These are phyloP conservation scores for Magnolia changhungtana DNA, from an alignment of 164 flowering plant genomes.

Conservation along the genomic window DNA sequence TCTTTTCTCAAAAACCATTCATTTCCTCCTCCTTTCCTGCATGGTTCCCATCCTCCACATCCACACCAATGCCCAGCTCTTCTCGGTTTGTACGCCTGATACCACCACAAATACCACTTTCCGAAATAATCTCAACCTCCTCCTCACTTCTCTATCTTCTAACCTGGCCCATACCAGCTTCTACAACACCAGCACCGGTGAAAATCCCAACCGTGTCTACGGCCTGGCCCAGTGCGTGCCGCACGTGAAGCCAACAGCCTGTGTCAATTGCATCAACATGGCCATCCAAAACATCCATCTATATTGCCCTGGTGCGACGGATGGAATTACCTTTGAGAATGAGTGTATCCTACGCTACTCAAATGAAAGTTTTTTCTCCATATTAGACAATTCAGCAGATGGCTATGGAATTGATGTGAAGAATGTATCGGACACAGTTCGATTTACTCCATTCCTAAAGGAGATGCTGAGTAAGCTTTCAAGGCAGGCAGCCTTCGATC, in stretches of 20 bases:
- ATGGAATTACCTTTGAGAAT: constrained; percentile 4
- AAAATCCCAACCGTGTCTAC: neutral
- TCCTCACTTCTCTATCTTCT: constrained; percentile 8
- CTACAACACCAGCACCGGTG: constrained; percentile 7
- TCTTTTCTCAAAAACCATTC: neutral
- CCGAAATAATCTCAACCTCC: constrained; percentile 8
- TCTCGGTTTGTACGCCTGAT: neutral
- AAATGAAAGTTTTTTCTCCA: neutral
- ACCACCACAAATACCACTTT: constrained; percentile 10
- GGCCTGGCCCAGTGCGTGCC: constrained; percentile 19
- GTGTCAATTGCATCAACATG: constrained; percentile 7
- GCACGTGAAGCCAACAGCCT: neutral
- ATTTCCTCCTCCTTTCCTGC: neutral
- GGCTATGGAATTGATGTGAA: too few relatives aligned
- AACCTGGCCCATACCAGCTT: constrained; percentile 4
- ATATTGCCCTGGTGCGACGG: constrained; percentile 4
- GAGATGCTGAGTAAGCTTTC: neutral
- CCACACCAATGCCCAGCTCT: too few relatives aligned
- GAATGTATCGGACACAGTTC: neutral
- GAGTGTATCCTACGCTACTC: constrained; percentile 18
- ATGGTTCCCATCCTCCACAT: neutral
- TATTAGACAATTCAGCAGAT: too few relatives aligned
- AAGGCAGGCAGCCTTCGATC: neutral
- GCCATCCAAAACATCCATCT: neutral
- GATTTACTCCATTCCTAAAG: neutral